Conservation (phyloP, 2,329 filamentous ascomycete species). For the Pleomassaria siparia region DNA sequence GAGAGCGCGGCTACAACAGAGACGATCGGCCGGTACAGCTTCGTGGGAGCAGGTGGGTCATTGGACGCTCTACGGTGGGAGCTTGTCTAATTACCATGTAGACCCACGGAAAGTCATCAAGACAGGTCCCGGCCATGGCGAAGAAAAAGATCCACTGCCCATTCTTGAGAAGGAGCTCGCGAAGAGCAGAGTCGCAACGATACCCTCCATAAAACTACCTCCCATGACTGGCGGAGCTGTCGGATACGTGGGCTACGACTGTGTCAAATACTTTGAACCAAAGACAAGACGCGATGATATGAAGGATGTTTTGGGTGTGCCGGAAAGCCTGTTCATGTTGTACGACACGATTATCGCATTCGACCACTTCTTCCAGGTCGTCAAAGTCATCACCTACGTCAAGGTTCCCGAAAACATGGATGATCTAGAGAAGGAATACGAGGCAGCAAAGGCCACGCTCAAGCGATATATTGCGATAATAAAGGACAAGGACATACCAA, state of each 20-base stretch:
- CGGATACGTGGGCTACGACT: conserved; percentile 97
- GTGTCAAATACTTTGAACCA: conserved; percentile 95
- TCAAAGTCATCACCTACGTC: conserved; percentile 93
- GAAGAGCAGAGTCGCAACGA: conserved; percentile 74
- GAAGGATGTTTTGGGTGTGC: conserved; percentile 84
- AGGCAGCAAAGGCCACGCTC: conserved; percentile 65
- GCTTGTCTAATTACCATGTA: conserved; percentile 23
- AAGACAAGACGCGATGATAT: conserved; percentile 86
- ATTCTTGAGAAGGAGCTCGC: conserved; percentile 78
- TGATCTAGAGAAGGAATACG: conserved; percentile 69
- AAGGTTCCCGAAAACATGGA: conserved; percentile 59
- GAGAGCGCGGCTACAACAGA: conserved; percentile 92
- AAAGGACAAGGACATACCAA: conserved; percentile 70
- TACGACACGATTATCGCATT: conserved; percentile 94
- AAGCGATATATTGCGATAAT: conserved; percentile 70
- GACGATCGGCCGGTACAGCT: conserved; percentile 92
- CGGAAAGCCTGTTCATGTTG: conserved; percentile 95
- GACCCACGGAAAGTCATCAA: conserved; percentile 76
- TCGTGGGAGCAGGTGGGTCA: conserved; percentile 74
- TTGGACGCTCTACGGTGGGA: neutral
- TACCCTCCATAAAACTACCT: conserved; percentile 81
- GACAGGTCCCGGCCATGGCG: conserved; percentile 85
- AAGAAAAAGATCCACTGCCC: conserved; percentile 80
- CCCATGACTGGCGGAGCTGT: conserved; percentile 89
- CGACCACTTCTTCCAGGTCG: conserved; percentile 89